Base-by-base conservation (phyloP, 1,284 basidiomycete genomes). In the Cutaneotrichosporon sp. region DNA sequence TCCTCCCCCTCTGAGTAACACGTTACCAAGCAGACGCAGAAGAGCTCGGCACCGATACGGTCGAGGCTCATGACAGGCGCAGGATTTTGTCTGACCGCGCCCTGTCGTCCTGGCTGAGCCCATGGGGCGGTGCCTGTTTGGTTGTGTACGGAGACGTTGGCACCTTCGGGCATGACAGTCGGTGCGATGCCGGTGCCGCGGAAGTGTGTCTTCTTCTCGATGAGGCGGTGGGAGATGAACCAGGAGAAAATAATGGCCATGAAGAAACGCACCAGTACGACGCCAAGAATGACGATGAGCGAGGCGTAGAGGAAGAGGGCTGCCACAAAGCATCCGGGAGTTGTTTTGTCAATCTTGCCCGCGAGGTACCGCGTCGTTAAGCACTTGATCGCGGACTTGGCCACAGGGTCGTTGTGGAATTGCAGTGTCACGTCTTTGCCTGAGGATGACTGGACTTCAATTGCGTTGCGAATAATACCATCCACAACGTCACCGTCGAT, bases 191-290 rank as follows among this genome's bases (percentile, higher is more conserved):
- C 90, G 17, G 84, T 82, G 27, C 66, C 65, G 82, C 83, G 58
- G 19, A 92, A 78, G 46, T 88, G 80, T 51, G 79, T 79, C 1
- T 87, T 88, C 26, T 87, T 83, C 12, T 83, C 82, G 31, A 88
- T 86, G 43, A 93, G 81, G 51, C 80, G 81, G 17, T 81, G 81
- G 7, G 88, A 90, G 55, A 98, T 77, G 78, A 93, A 94, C 93
- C 93, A 99, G 65, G 84, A 90, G 81, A 97, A 99, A 56, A 93
- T 76, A 69, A 90, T 88, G 3, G 96, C 96, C 94, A 98, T 97
- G 64, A 82, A 76, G 76, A 98, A 98, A 39, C 94, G 89, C 32
- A 88, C 83, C 55, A 97, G 74, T 39, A 99, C 90, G 56, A 98
- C 84, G 34, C 81, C 82, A 53, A 98, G 82, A 67, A 98, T 93